Conservation (phyloP, 495 filamentous ascomycete species). For the Acidiella bohemica region DNA sequence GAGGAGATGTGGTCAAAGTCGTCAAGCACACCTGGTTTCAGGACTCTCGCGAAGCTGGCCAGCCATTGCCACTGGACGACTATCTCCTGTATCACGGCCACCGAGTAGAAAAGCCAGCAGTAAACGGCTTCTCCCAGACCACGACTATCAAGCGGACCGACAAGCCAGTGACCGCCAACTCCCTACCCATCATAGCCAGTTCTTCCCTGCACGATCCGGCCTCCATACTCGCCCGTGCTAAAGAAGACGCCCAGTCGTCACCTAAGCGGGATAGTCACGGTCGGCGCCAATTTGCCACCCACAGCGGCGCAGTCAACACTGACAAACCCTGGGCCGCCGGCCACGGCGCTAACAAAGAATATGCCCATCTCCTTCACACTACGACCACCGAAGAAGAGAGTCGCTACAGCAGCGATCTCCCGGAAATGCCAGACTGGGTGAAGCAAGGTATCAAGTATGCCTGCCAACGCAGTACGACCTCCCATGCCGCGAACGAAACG, state of each 20-base stretch:
- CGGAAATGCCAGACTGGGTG: slow-evolving; percentile 57
- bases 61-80: slow-evolving; percentile 41
- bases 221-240: slow-evolving; percentile 41
- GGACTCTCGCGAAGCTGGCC: slow-evolving; percentile 41
- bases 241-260: slow-evolving; percentile 31
- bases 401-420: slow-evolving; percentile 31
- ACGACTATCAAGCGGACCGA: neutral
- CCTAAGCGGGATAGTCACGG: slow-evolving; percentile 7
- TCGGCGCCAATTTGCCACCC: slow-evolving; percentile 7
- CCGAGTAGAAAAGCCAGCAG: slow-evolving; percentile 18
- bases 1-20: slow-evolving; percentile 42
- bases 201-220: slow-evolving; percentile 3
- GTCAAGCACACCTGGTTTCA: slow-evolving; percentile 66
- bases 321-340: slow-evolving; percentile 12
- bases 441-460: slow-evolving; percentile 52
- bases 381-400: slow-evolving; percentile 64
- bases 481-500: slow-evolving; percentile 52
- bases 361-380: slow-evolving; percentile 40
- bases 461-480: slow-evolving; percentile 65
- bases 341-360: slow-evolving; percentile 24
- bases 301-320: neutral
- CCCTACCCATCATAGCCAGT: neutral
- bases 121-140: neutral
- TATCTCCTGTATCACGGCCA: slow-evolving; percentile 57
- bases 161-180: neutral